Evolutionary conservation across 208 protist species (phyloP).

Genomic region (Acanthamoeba castellanii): DNA sequence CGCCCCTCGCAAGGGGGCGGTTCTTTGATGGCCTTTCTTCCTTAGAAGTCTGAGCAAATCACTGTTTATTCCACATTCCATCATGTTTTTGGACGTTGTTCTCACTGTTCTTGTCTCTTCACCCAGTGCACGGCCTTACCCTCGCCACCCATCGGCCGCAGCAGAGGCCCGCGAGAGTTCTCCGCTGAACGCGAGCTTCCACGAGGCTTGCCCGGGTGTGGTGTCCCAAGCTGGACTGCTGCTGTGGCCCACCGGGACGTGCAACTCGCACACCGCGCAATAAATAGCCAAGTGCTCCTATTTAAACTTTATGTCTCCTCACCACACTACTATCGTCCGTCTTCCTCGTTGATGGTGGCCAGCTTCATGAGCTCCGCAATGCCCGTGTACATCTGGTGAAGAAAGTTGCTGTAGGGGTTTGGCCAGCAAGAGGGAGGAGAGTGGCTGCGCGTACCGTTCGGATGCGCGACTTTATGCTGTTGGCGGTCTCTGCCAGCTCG

Average conservation of each 20-base stretch:
- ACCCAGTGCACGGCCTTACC: too few species aligned
- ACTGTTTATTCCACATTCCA: too few species aligned
- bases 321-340: not conserved
- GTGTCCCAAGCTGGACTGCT: too few species aligned
- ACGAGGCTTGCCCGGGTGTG: too few species aligned
- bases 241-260: too few species aligned
- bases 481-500: not conserved
- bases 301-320: not conserved
- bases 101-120: too few species aligned
- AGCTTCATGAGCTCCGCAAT: slow-evolving; percentile 3
- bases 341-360: not conserved
- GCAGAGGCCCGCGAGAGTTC: too few species aligned
- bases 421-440: not conserved
- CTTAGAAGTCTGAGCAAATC: slow-evolving; percentile 50
- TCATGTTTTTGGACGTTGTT: too few species aligned
- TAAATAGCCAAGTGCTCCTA: not conserved
- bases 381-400: slow-evolving; percentile 21
- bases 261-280: not conserved
- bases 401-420: too few species aligned
- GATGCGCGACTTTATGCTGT: slow-evolving; percentile 20
- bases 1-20: slow-evolving; percentile 26
- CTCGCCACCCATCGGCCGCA: too few species aligned
- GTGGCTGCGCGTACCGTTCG: not conserved
- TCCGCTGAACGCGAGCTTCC: too few species aligned
- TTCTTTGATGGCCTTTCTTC: slow-evolving; percentile 57